A percentile compares a stretch with the other conserved stretches of the same genome.
Conservation (phyloP, 2,329 filamentous ascomycete genomes). For the Diaporthe sp. region DNA sequence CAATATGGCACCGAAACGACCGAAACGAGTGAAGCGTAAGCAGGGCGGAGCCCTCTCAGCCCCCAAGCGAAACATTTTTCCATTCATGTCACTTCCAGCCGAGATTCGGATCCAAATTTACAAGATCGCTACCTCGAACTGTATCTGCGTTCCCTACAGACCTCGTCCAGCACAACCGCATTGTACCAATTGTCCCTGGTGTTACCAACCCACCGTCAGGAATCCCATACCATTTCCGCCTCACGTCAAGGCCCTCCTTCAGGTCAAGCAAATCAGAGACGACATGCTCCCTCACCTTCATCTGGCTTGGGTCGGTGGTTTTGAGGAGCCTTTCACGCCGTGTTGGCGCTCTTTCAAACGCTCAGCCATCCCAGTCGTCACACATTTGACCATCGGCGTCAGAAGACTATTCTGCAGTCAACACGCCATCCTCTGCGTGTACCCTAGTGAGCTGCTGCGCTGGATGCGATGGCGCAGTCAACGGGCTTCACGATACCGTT, state of each 20-base stretch:
- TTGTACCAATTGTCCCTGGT: not conserved
- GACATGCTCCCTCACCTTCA: not conserved
- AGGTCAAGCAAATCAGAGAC: not conserved
- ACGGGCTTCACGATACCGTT: not conserved
- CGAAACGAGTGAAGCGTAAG: not conserved
- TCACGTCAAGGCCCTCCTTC: not conserved
- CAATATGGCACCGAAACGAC: not conserved
- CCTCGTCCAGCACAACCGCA: not conserved
- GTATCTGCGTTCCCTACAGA: not conserved
- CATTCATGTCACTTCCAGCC: not conserved
- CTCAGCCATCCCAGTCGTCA: not conserved
- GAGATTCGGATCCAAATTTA: not conserved
- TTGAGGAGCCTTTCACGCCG: not conserved
- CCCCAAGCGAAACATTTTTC: not conserved
- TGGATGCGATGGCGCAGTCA: not conserved
- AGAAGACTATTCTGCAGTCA: not conserved
- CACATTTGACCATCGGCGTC: constrained; percentile 3
- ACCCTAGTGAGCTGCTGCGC: not conserved
- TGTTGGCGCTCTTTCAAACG: not conserved
- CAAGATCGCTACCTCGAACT: not conserved
- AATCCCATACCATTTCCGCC: not conserved
- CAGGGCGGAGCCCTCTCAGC: not conserved
- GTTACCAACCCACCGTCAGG: not conserved
- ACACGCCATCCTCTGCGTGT: fast-evolving
- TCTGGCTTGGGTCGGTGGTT: not conserved